Evolutionary conservation across 1,284 basidiomycete genomes (phyloP).

Genomic region (Bondarzewia mesenterica): DNA sequence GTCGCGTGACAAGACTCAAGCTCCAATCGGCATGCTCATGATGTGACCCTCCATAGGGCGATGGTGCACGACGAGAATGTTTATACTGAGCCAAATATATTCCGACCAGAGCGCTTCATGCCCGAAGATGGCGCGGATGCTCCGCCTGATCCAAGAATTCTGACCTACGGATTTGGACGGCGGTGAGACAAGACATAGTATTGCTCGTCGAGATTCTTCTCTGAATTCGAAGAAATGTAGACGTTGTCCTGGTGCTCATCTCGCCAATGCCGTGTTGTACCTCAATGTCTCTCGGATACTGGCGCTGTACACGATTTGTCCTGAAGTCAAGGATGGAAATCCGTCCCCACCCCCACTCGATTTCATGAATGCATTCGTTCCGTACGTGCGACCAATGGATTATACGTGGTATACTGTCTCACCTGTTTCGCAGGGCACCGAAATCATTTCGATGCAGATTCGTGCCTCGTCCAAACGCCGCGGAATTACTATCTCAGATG

Average conservation of each 20-base stretch:
- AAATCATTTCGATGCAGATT: not conserved
- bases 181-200: constrained; percentile 4
- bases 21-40: not conserved
- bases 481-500: not conserved
- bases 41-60: constrained; percentile 3
- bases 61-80: constrained; percentile 10
- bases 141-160: not conserved
- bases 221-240: no score
- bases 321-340: not conserved
- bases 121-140: not conserved
- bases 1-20: not conserved
- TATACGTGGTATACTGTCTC: not conserved
- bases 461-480: not conserved
- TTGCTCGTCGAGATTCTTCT: no score
- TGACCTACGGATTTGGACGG: constrained; percentile 13
- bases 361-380: not conserved
- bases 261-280: not conserved
- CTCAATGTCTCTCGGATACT: not conserved
- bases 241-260: not conserved
- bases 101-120: not conserved
- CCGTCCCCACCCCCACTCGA: not conserved
- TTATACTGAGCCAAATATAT: constrained; percentile 8
- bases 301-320: not conserved
- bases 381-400: not conserved
- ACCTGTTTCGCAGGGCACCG: not conserved